These are phyloP conservation scores for Leishmania turanica DNA, from an alignment of 208 protist species.

Conservation along the genomic window DNA sequence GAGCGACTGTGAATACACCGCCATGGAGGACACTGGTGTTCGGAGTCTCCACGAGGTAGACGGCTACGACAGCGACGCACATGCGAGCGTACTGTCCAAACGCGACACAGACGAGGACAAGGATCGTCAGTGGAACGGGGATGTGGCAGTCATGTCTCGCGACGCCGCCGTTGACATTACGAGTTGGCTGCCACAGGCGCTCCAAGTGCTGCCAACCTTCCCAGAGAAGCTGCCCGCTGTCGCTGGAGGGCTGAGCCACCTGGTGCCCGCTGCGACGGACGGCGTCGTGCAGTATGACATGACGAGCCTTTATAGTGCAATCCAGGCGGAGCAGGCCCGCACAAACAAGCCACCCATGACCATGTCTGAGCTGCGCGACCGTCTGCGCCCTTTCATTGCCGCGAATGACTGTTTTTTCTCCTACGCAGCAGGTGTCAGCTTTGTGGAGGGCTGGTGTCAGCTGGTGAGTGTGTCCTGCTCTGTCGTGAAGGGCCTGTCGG, in stretches of 20 bases:
- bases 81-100: not conserved
- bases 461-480: slow-evolving; percentile 53
- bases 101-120: not conserved
- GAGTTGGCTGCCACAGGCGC: slow-evolving; percentile 62
- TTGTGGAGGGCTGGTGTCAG: slow-evolving; percentile 82
- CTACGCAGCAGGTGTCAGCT: slow-evolving; percentile 69
- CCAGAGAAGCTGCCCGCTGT: slow-evolving; percentile 40
- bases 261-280: slow-evolving; percentile 50
- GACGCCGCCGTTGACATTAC: slow-evolving; percentile 44
- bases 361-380: slow-evolving; percentile 41
- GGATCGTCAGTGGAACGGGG: not conserved
- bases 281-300: slow-evolving; percentile 80
- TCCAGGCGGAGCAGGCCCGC: slow-evolving; percentile 48
- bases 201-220: slow-evolving; percentile 60
- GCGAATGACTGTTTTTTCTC: slow-evolving; percentile 80
- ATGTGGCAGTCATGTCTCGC: slow-evolving; percentile 21
- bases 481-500: slow-evolving; percentile 40
- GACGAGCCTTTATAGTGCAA: slow-evolving; percentile 46
- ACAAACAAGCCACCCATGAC: slow-evolving; percentile 43
- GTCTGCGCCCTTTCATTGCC: slow-evolving; percentile 59
- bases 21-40: slow-evolving; percentile 3
- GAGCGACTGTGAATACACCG: not conserved
- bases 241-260: slow-evolving; percentile 47
- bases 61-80: not conserved
- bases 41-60: slow-evolving; percentile 1